These are phyloP conservation scores for Tubosaeta sp. DNA, from an alignment of 768 basidiomycete species.

Conservation along the genomic window DNA sequence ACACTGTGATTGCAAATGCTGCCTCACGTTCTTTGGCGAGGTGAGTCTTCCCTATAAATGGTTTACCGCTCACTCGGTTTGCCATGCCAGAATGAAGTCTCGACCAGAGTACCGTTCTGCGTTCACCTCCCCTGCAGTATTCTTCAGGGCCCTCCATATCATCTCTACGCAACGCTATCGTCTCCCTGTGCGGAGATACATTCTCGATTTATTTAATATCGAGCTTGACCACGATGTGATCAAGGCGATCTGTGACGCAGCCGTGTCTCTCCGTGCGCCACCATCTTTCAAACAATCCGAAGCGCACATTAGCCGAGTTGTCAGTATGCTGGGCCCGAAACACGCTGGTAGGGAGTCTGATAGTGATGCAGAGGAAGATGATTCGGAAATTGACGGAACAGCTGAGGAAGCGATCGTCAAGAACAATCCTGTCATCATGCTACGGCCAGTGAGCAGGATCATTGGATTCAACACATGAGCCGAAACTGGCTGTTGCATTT, in stretches of 20 bases:
- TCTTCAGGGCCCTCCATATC: conserved; percentile 81
- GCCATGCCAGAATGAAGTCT: conserved; percentile 62
- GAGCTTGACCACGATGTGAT: conserved; percentile 65
- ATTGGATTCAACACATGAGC: conserved; percentile 48
- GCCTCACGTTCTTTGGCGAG: conserved; percentile 86
- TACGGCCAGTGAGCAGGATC: conserved; percentile 56
- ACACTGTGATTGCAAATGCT: conserved; percentile 92
- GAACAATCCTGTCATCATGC: conserved; percentile 48
- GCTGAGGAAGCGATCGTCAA: conserved; percentile 39
- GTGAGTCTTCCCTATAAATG: conserved; percentile 38
- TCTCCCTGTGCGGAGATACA: conserved; percentile 86
- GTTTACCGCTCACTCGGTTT: background rate
- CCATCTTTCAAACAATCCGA: conserved; percentile 41
- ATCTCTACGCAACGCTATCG: conserved; percentile 90
- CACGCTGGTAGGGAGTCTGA: conserved; percentile 50
- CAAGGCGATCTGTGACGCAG: conserved; percentile 48
- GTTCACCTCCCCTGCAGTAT: conserved; percentile 74
- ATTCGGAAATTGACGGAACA: conserved; percentile 45
- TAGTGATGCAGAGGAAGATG: conserved; percentile 55
- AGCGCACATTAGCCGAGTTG: conserved; percentile 41
- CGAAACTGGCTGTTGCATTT: background rate
- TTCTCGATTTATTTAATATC: conserved; percentile 88
- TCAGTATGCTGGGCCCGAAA: conserved; percentile 61
- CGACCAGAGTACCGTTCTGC: conserved; percentile 68
- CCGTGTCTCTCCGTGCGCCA: conserved; percentile 46